Percentiles rank a stretch among this genome's conserved stretches.
phyloP scores from a whole-genome alignment of 768 basidiomycete genomes.

The Gymnopilus junonius region DNA sequence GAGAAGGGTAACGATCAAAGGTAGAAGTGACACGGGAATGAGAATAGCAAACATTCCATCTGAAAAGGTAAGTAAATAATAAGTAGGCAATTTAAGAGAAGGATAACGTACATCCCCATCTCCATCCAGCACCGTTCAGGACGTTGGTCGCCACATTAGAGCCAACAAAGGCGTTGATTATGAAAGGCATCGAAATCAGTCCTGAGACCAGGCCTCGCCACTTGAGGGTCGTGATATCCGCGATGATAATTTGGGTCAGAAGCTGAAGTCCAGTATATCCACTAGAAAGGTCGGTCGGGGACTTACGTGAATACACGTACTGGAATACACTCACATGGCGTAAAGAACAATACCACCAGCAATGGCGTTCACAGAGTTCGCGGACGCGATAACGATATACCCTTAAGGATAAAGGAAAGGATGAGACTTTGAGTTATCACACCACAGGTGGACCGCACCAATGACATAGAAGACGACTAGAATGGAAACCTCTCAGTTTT shows the following conservation, averaged over 20 bases:
- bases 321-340: conserved; percentile 45
- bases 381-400: conserved; percentile 58
- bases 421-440: neutral
- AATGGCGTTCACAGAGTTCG: conserved; percentile 46
- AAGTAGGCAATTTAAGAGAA: neutral
- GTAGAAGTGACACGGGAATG: conserved; percentile 51
- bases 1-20: conserved; percentile 56
- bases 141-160: conserved; percentile 59
- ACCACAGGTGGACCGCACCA: too few relatives aligned
- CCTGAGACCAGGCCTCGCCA: conserved; percentile 58
- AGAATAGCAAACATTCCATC: conserved; percentile 65
- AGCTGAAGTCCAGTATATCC: conserved; percentile 73
- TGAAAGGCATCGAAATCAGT: conserved; percentile 34
- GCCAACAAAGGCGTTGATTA: conserved; percentile 70
- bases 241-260: conserved; percentile 66
- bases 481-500: neutral
- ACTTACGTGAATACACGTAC: conserved; percentile 6
- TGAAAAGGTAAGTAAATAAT: conserved; percentile 20
- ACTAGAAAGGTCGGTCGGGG: conserved; percentile 34
- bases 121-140: conserved; percentile 51
- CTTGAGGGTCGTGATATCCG: conserved; percentile 60
- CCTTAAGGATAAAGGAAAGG: conserved; percentile 29
- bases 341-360: conserved; percentile 63
- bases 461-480: conserved; percentile 65
- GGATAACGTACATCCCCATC: conserved; percentile 66